Percentiles rank a stretch among this genome's conserved stretches.
Evolutionary conservation across 164 flowering plant genomes (phyloP).

Genomic region (Chimonanthus salicifolius): DNA sequence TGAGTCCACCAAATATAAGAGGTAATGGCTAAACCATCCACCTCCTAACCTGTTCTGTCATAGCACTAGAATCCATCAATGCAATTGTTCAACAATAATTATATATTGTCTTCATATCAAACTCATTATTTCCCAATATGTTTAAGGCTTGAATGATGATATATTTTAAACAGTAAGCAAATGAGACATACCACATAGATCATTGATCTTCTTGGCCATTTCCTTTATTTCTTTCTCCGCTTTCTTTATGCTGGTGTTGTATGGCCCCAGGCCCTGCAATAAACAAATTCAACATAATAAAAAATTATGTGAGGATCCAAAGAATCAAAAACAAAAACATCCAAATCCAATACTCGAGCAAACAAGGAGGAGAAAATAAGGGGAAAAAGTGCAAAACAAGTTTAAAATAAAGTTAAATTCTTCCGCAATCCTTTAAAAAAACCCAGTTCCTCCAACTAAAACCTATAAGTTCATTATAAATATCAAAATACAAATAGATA

Average conservation of each 20-base stretch:
- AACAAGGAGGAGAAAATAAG: not conserved
- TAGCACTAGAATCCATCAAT: too few relatives aligned
- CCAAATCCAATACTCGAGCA: not conserved
- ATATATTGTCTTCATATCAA: too few relatives aligned
- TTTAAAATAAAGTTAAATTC: not conserved
- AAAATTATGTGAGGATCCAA: not conserved
- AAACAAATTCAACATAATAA: too few relatives aligned
- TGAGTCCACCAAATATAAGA: too few relatives aligned
- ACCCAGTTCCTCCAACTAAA: too few relatives aligned
- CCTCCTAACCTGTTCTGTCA: too few relatives aligned
- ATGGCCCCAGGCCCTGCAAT: constrained; percentile 92
- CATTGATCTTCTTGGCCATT: constrained; percentile 88
- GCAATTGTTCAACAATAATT: too few relatives aligned
- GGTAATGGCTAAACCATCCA: too few relatives aligned
- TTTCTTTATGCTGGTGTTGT: constrained; percentile 74
- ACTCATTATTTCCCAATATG: too few relatives aligned
- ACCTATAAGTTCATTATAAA: too few relatives aligned
- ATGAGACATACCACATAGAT: constrained; percentile 70
- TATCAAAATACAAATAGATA: too few relatives aligned
- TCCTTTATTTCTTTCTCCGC: constrained; percentile 94
- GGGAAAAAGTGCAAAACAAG: not conserved
- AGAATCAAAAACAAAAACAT: not conserved
- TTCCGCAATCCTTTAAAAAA: not conserved
- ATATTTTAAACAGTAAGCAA: not conserved
- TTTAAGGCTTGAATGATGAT: too few relatives aligned